Evolutionary conservation across 208 protist species (phyloP), one percentile per base, ranked within the genome.

Genomic region (Trypanosoma conorhini): DNA sequence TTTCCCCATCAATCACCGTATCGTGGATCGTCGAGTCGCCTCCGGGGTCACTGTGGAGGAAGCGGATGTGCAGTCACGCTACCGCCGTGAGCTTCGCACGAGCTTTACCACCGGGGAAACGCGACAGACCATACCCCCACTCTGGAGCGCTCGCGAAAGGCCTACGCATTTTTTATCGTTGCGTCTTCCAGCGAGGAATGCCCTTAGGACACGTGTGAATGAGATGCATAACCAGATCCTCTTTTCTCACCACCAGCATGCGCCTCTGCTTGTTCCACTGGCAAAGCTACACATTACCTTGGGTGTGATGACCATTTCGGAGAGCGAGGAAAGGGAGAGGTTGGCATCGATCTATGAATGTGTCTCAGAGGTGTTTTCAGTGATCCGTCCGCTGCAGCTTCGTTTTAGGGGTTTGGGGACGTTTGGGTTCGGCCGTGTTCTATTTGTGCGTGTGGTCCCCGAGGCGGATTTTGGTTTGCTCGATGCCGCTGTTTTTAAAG

Each of bases 1-100:
- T 76, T 96, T 94, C 69, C 91, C 91, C 63, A 94, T 96, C 54
- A 92, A 93, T 69, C 86, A 91, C 70, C 91, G 91, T 60, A 92
- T 92, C 48, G 74, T 89, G 7, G 91, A 96, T 59, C 64, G 73
- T 30, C 87, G 91, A 35, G 73, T 91, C 58, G 63, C 83, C n/a
- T 31, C 80, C 13, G 64, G 54, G 57, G 62, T 70, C 1, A 79
- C 80, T 13, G 70, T 65, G 13, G 77, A 86, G 30, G 79, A 94
- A 72, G 61, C 82, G 12, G 83, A 94, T 57, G 84, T 94, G 35
- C 91, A 94, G 67, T 87, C 85, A 0, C 86, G 87, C 9, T 90
- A 89, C 66, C 88, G 88, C 50, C 85, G 88, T 50, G 77, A 91
- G 52, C 86, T 96, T 13, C 82, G 88, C 30, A 90, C 86, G 13